Percentiles rank a stretch among this genome's conserved stretches.
phyloP scores from a whole-genome alignment of 1,139 yeast genomes.

The Pichia sorboxylosa region DNA sequence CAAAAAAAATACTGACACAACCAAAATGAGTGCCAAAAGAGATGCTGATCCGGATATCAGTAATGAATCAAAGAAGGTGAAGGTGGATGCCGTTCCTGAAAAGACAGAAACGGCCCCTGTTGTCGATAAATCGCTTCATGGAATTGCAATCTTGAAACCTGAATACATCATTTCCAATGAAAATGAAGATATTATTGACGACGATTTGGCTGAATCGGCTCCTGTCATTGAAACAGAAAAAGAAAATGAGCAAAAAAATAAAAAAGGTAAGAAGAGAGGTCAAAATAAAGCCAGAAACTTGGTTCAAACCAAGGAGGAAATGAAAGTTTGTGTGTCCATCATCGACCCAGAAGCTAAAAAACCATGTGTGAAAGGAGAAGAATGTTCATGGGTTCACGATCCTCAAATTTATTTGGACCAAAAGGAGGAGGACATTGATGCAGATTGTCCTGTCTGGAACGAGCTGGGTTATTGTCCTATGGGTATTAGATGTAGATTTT shows the following conservation, averaged over 20 bases:
- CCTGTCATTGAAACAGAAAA: conserved; percentile 30
- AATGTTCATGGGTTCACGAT: conserved; percentile 73
- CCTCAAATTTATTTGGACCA: conserved; percentile 46
- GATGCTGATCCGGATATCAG: too few relatives aligned
- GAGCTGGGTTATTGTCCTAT: conserved; percentile 85
- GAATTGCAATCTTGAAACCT: conserved; percentile 42
- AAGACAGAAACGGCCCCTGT: conserved; percentile 1
- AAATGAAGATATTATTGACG: conserved; percentile 15
- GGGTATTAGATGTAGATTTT: conserved; percentile 89
- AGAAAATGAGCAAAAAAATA: conserved; percentile 14
- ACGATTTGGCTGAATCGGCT: conserved; percentile 41
- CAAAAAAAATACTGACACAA: too few relatives aligned
- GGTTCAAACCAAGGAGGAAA: conserved; percentile 50
- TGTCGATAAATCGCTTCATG: conserved; percentile 21
- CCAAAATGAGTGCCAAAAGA: too few relatives aligned
- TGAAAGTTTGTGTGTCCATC: conserved; percentile 57
- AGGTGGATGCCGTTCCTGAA: too few relatives aligned
- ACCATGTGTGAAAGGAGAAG: conserved; percentile 59
- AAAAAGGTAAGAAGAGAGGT: conserved; percentile 48
- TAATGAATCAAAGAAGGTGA: too few relatives aligned
- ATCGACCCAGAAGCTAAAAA: conserved; percentile 35
- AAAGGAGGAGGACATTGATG: conserved; percentile 63
- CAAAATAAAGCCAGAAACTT: conserved; percentile 84
- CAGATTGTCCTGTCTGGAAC: conserved; percentile 71
- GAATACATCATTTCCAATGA: conserved; percentile 30